phyloP scores from a whole-genome alignment of 805 yeast species.

The Wickerhamomyces strasburgensis region DNA sequence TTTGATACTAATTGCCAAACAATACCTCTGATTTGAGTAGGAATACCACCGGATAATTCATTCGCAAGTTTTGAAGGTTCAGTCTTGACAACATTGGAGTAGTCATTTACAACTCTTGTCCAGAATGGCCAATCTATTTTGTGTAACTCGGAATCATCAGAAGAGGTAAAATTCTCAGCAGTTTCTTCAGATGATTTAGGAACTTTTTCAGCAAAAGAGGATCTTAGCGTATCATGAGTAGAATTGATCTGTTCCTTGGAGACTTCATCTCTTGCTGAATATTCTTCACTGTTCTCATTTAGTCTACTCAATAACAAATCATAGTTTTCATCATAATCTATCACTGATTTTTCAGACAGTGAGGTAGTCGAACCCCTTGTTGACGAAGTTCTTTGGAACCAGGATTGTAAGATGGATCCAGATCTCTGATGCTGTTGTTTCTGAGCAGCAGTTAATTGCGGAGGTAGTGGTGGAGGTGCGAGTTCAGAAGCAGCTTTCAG shows the following conservation, averaged over 20 bases:
- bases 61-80: constrained; percentile 55
- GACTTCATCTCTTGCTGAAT: constrained; percentile 42
- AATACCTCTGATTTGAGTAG: constrained; percentile 79
- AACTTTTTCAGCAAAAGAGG: constrained; percentile 21
- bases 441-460: constrained; percentile 20
- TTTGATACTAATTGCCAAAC: constrained; percentile 88
- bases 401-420: constrained; percentile 18
- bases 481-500: constrained; percentile 26
- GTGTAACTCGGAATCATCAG: constrained; percentile 29
- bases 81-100: constrained; percentile 57
- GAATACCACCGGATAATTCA: constrained; percentile 73
- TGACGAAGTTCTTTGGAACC: constrained; percentile 19
- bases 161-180: constrained; percentile 5
- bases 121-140: constrained; percentile 82
- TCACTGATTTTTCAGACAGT: constrained; percentile 15
- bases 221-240: constrained; percentile 41
- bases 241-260: constrained; percentile 47
- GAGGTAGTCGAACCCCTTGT: constrained; percentile 10
- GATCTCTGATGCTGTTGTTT: constrained; percentile 20
- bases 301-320: constrained; percentile 59
- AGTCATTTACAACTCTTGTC: constrained; percentile 77
- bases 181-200: constrained; percentile 12
- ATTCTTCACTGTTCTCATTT: constrained; percentile 48
- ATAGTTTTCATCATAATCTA: constrained; percentile 36
- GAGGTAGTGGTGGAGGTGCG: constrained; percentile 26